A percentile compares a stretch with the other conserved stretches of the same genome.
phyloP scores from a whole-genome alignment of 768 basidiomycete species.

The Scleroderma bovista region DNA sequence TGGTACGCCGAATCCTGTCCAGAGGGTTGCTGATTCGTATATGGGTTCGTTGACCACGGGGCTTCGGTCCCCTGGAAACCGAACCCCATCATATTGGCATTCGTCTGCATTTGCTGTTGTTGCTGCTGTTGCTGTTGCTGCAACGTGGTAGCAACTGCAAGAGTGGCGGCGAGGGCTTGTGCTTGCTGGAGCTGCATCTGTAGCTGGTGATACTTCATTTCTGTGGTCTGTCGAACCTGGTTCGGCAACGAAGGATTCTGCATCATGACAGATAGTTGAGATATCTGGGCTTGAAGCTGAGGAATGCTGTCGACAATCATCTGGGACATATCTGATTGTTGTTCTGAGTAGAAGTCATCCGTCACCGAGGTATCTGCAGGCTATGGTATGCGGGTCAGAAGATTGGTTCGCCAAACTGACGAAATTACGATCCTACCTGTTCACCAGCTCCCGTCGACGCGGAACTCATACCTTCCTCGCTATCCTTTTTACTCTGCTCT shows the following conservation, averaged over 20 bases:
- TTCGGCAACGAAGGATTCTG: conserved; percentile 71
- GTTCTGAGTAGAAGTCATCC: conserved; percentile 69
- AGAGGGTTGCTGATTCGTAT: conserved; percentile 57
- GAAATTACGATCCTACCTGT: conserved; percentile 31
- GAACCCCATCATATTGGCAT: conserved; percentile 32
- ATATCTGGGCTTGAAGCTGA: conserved; percentile 79
- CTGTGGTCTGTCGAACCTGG: conserved; percentile 71
- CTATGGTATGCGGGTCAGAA: conserved; percentile 10
- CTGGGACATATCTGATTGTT: conserved; percentile 67
- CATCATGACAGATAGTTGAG: conserved; percentile 74
- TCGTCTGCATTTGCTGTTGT: conserved; percentile 34
- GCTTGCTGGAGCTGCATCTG: conserved; percentile 78
- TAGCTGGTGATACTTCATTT: conserved; percentile 78
- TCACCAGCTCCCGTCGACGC: conserved; percentile 18
- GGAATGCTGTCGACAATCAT: conserved; percentile 72
- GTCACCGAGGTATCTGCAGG: conserved; percentile 29
- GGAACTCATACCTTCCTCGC: conserved; percentile 37
- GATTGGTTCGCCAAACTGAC: not conserved
- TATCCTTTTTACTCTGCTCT: conserved; percentile 70
- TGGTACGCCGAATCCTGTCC: conserved; percentile 85
- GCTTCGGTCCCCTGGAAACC: conserved; percentile 34
- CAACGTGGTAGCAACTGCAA: conserved; percentile 51
- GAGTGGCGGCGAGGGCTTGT: conserved; percentile 61
- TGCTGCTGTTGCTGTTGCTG: conserved; percentile 50
- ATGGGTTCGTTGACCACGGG: conserved; percentile 42